phyloP scores from a whole-genome alignment of 805 yeast species.

The Candida bentonensis region DNA sequence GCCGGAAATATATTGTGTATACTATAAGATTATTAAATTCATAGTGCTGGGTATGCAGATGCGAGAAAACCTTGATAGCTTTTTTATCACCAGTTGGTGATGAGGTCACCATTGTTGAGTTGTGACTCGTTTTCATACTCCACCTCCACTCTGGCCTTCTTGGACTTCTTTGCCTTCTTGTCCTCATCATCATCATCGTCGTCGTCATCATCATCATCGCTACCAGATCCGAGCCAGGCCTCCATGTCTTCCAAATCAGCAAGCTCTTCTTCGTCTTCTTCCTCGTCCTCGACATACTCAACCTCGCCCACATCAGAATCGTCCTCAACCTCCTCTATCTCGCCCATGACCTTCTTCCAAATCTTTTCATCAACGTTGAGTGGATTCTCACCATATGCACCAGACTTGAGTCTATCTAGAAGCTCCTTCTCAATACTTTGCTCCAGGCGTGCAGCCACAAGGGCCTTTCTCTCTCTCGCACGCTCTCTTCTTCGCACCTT shows the following conservation, averaged over 20 bases:
- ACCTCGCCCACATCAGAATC: conserved; percentile 35
- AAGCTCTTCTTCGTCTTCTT: conserved; percentile 71
- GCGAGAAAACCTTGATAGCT: no score
- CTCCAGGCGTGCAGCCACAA: conserved; percentile 93
- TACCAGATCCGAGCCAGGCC: conserved; percentile 49
- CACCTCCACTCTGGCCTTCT: conserved; percentile 44
- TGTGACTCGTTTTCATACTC: conserved; percentile 68
- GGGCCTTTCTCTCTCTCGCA: conserved; percentile 89
- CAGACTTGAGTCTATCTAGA: conserved; percentile 86
- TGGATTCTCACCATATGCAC: conserved; percentile 97
- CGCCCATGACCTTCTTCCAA: conserved; percentile 83
- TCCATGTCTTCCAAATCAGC: conserved; percentile 91
- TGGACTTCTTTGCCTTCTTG: conserved; percentile 26
- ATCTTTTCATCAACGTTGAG: conserved; percentile 89
- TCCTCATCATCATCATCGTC: conserved; percentile 22
- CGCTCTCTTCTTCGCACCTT: conserved; percentile 92
- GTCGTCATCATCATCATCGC: conserved; percentile 25
- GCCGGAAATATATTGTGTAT: background rate
- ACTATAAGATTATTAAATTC: no score
- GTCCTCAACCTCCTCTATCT: conserved; percentile 53
- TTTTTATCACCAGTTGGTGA: background rate
- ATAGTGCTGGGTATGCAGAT: no score
- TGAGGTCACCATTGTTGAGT: background rate
- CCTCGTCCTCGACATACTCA: conserved; percentile 35
- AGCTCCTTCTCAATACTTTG: conserved; percentile 93